phyloP scores from a whole-genome alignment of 108 stramenopile species.

The Stephanodiscus minutulus region DNA sequence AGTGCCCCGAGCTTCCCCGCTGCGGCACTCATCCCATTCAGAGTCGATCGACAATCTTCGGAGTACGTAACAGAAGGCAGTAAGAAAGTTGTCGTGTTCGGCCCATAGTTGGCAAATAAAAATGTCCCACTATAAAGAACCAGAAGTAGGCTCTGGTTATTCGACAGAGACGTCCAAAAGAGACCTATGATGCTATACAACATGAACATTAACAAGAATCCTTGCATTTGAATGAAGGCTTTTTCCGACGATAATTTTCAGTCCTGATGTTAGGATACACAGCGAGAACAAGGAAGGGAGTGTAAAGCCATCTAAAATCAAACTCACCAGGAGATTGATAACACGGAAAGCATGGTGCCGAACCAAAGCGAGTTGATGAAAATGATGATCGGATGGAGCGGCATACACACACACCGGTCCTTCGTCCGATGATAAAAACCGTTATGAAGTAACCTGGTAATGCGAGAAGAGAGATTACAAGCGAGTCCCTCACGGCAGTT shows the following conservation, averaged over 20 bases:
- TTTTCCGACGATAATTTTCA: not conserved
- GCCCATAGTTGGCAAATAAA: conserved; percentile 70
- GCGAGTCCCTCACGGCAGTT: conserved; percentile 36
- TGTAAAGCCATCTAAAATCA: not conserved
- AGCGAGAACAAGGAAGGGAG: not conserved
- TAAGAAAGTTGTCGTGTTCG: conserved; percentile 71
- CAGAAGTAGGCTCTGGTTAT: conserved; percentile 50
- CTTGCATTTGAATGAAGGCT: conserved; percentile 80
- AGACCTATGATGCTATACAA: conserved; percentile 79
- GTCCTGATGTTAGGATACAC: not conserved
- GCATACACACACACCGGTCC: conserved; percentile 35
- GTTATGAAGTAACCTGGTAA: conserved; percentile 84
- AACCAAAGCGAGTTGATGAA: conserved; percentile 19
- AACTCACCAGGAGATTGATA: conserved; percentile 63
- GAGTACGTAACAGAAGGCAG: conserved; percentile 75
- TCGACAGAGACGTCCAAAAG: conserved; percentile 59
- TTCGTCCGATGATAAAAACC: conserved; percentile 64
- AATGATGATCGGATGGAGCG: conserved; percentile 20
- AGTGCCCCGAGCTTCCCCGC: conserved; percentile 79
- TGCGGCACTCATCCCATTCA: conserved; percentile 87
- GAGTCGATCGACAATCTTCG: conserved; percentile 68
- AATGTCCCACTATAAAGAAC: conserved; percentile 58
- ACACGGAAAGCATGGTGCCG: conserved; percentile 25
- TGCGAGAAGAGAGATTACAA: conserved; percentile 58
- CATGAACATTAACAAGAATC: conserved; percentile 76